A percentile compares a stretch with the other conserved stretches of the same genome.
These are phyloP conservation scores for Aspergillus asperescens DNA, from an alignment of 495 filamentous ascomycete genomes.

Conservation along the genomic window DNA sequence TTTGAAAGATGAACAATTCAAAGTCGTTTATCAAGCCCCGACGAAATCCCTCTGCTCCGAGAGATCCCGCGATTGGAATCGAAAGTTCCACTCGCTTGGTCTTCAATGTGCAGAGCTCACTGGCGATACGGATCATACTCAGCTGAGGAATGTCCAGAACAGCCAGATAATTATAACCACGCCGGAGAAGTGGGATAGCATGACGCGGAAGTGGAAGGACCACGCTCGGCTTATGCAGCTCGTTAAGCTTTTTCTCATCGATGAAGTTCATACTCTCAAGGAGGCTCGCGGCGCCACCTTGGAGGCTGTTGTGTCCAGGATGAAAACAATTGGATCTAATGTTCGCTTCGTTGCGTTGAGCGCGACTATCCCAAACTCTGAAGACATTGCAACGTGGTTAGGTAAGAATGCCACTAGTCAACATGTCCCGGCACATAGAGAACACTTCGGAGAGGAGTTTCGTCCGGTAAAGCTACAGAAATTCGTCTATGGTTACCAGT, in stretches of 20 bases:
- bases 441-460: conserved; percentile 88
- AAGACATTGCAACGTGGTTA: conserved; percentile 89
- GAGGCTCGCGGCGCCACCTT: conserved; percentile 84
- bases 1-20: conserved; percentile 65
- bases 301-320: conserved; percentile 93
- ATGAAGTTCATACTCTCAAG: conserved; percentile 94
- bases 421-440: conserved; percentile 62
- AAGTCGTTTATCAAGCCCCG: conserved; percentile 92
- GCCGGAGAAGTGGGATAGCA: conserved; percentile 97
- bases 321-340: conserved; percentile 85
- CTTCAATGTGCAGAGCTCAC: conserved; percentile 82
- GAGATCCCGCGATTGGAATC: conserved; percentile 74
- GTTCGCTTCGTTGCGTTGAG: conserved; percentile 89
- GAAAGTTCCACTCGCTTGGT: conserved; percentile 71
- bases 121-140: conserved; percentile 76
- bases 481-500: conserved; percentile 72
- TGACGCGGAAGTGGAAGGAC: conserved; percentile 94
- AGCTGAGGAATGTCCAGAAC: conserved; percentile 68
- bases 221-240: conserved; percentile 77
- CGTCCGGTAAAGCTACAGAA: conserved; percentile 84
- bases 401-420: conserved; percentile 65
- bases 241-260: conserved; percentile 87
- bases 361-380: conserved; percentile 88
- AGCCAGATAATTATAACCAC: conserved; percentile 94
- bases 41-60: conserved; percentile 92